Percentiles rank a stretch among this genome's conserved stretches.
Evolutionary conservation across 768 basidiomycete genomes (phyloP).

Genomic region (Cyathus striatus): DNA sequence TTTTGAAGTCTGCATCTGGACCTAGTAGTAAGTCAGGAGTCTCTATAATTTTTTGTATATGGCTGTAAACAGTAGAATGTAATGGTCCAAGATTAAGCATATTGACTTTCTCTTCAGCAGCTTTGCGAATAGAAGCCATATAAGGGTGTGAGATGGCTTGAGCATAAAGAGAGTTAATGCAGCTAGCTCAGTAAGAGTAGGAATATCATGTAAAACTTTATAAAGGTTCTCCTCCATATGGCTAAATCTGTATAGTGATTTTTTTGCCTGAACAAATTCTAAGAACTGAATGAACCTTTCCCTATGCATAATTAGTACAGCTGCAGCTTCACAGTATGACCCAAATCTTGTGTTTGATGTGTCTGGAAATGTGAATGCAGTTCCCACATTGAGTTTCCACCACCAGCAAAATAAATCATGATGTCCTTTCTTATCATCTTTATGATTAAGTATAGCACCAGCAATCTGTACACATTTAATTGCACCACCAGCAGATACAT

Average conservation of each 20-base stretch:
- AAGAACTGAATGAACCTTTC: conserved; percentile 16
- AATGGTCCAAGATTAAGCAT: conserved; percentile 19
- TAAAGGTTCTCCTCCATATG: conserved; percentile 21
- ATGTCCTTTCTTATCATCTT: conserved; percentile 8
- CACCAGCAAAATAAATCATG: conserved; percentile 1
- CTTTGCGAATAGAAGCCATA: conserved; percentile 15
- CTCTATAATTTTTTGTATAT: conserved; percentile 14
- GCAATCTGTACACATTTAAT: conserved; percentile 7
- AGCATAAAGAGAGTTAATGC: conserved; percentile 16
- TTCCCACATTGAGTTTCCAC: conserved; percentile 14
- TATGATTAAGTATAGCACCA: conserved; percentile 8
- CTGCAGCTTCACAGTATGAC: conserved; percentile 13
- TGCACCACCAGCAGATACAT: conserved; percentile 1
- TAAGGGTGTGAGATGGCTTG: conserved; percentile 21
- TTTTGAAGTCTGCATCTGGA: conserved; percentile 8
- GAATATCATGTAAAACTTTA: conserved; percentile 14
- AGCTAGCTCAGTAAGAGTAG: conserved; percentile 22
- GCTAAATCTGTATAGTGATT: conserved; percentile 13
- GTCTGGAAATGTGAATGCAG: conserved; percentile 20
- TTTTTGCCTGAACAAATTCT: conserved; percentile 16
- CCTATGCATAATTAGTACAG: conserved; percentile 16
- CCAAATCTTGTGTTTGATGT: conserved; percentile 30
- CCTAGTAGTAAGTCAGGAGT: conserved; percentile 13
- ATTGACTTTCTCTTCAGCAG: conserved; percentile 10
- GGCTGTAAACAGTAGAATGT: conserved; percentile 10